Conservation (phyloP, 78 protist genomes). For the Tieghemostelium lacteum region DNA sequence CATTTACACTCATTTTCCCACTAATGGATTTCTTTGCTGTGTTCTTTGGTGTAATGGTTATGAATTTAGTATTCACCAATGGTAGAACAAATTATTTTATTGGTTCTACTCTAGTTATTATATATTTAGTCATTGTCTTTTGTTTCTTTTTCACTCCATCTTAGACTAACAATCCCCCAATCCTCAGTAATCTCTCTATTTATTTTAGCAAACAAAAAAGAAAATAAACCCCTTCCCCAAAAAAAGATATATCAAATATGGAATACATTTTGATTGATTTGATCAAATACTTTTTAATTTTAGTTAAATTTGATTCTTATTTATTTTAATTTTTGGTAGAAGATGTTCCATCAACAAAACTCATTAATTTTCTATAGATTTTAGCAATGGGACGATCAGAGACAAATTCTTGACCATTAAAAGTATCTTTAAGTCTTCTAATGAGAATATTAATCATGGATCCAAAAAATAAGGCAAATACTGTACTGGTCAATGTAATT, state of each 20-base stretch:
- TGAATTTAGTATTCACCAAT: slow-evolving; percentile 73
- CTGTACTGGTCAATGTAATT: slow-evolving; percentile 86
- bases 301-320: neutral
- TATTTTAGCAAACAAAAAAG: no score
- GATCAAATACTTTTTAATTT: no score
- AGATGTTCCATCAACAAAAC: slow-evolving; percentile 69
- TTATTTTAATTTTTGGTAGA: neutral
- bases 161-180: no score
- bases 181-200: no score
- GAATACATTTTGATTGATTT: no score
- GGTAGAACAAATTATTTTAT: slow-evolving; percentile 88
- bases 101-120: slow-evolving; percentile 78
- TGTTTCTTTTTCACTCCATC: slow-evolving; percentile 78
- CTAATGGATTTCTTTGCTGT: slow-evolving; percentile 82
- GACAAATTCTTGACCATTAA: slow-evolving; percentile 64
- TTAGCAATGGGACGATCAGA: slow-evolving; percentile 83
- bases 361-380: slow-evolving; percentile 69
- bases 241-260: no score
- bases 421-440: slow-evolving; percentile 47
- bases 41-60: slow-evolving; percentile 72
- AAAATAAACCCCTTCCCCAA: no score
- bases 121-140: slow-evolving; percentile 78
- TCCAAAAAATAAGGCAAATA: slow-evolving; percentile 88
- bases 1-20: slow-evolving; percentile 84
- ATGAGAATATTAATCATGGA: slow-evolving; percentile 56